Conservation (phyloP, 257 asterid species). For the Oldenlandia corymbosa region DNA sequence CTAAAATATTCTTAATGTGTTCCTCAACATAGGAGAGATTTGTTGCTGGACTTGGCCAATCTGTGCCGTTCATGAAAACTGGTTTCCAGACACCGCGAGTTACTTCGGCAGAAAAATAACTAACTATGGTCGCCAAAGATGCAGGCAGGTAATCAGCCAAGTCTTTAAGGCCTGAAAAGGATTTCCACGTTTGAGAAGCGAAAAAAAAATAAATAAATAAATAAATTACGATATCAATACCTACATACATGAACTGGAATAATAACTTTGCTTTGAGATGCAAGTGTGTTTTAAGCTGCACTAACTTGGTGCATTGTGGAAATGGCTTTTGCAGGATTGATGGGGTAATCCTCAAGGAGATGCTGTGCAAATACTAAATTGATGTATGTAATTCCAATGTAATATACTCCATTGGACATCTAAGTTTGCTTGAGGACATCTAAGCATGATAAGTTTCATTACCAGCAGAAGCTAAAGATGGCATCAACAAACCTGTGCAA, state of each 20-base stretch:
- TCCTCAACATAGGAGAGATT: slow-evolving; percentile 86
- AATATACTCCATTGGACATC: too few relatives aligned
- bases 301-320: not conserved
- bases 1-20: slow-evolving; percentile 85
- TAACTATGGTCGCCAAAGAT: slow-evolving; percentile 86
- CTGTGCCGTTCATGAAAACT: slow-evolving; percentile 93
- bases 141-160: slow-evolving; percentile 98
- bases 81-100: slow-evolving; percentile 98
- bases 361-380: not conserved
- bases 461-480: not conserved
- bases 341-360: not conserved
- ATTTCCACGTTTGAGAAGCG: slow-evolving; percentile 6
- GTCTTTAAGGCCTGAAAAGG: slow-evolving; percentile 73
- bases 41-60: slow-evolving; percentile 99
- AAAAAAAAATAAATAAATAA: too few relatives aligned
- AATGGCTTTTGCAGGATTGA: not conserved
- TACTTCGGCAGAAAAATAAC: slow-evolving; percentile 97
- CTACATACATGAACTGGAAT: too few relatives aligned
- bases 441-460: not conserved
- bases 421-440: too few relatives aligned
- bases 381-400: not conserved
- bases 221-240: too few relatives aligned
- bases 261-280: too few relatives aligned
- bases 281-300: too few relatives aligned
- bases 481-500: slow-evolving; percentile 72